Evolutionary conservation across 2,329 filamentous ascomycete species (phyloP).

Genomic region (Fonsecaea pugnacius): DNA sequence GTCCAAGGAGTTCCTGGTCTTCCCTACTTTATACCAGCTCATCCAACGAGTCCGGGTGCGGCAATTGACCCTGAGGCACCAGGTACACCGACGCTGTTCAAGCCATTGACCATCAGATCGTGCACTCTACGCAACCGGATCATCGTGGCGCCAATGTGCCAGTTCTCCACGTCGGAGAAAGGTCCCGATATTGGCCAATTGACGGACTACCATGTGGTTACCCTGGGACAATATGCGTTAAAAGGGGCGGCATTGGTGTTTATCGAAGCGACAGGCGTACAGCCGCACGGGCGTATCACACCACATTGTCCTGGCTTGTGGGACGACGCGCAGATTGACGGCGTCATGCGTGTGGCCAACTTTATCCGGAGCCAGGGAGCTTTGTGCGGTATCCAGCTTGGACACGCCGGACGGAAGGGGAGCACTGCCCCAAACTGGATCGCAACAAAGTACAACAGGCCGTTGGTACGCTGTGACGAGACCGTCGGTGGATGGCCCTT

Average conservation of each 20-base stretch:
- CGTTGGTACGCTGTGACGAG: no score
- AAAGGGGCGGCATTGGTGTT: conserved; percentile 47
- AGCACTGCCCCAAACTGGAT: conserved; percentile 61
- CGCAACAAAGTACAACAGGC: no score
- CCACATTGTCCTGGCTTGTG: conserved; percentile 48
- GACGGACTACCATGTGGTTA: conserved; percentile 50
- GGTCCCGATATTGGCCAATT: conserved; percentile 45
- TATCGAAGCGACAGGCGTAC: conserved; percentile 75
- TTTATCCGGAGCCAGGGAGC: conserved; percentile 79
- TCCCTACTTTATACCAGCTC: no score
- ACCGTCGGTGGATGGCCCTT: no score
- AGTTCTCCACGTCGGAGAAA: conserved; percentile 44
- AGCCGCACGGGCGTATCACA: conserved; percentile 75
- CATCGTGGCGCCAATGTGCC: conserved; percentile 62
- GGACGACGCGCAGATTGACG: conserved; percentile 42
- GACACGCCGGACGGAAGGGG: conserved; percentile 73
- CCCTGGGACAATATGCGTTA: conserved; percentile 37
- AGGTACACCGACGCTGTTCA: conserved; percentile 42
- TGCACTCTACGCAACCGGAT: conserved; percentile 62
- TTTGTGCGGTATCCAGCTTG: conserved; percentile 77
- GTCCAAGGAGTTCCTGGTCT: no score
- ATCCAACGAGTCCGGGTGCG: no score
- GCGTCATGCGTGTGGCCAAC: conserved; percentile 65
- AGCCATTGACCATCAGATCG: conserved; percentile 58
- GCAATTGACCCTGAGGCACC: no score